phyloP scores from a whole-genome alignment of 2,329 filamentous ascomycete species.

The Scleromitrula shiraiana region DNA sequence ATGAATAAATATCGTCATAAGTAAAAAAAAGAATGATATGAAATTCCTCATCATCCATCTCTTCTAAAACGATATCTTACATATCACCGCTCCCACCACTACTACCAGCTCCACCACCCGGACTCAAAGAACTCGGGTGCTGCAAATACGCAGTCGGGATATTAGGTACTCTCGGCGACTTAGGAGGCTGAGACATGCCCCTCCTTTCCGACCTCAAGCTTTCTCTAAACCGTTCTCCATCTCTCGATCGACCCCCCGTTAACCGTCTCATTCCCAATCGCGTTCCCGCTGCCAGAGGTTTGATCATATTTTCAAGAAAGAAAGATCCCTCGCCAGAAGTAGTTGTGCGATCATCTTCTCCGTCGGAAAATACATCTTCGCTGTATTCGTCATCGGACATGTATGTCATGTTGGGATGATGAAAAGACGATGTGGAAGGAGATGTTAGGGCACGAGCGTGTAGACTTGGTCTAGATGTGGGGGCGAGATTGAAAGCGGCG shows the following conservation, averaged over 20 bases:
- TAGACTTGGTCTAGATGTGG: conserved; percentile 53
- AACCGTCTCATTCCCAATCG: conserved; percentile 52
- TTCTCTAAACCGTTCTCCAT: conserved; percentile 28
- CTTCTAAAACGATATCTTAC: too few species aligned
- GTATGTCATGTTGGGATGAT: conserved; percentile 51
- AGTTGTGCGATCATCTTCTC: conserved; percentile 46
- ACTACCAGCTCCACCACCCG: not conserved
- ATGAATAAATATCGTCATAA: too few species aligned
- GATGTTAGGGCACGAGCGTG: conserved; percentile 82
- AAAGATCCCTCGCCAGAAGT: conserved; percentile 35
- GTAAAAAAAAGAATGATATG: too few species aligned
- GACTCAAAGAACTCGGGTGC: conserved; percentile 18
- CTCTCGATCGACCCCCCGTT: conserved; percentile 43
- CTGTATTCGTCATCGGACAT: conserved; percentile 69
- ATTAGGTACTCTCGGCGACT: conserved; percentile 28
- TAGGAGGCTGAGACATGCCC: conserved; percentile 24
- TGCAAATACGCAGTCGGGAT: conserved; percentile 27
- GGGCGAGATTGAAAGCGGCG: conserved; percentile 44
- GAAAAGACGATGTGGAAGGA: conserved; percentile 53
- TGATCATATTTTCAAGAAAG: conserved; percentile 54
- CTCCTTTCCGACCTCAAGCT: conserved; percentile 24
- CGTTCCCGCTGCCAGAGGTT: conserved; percentile 48
- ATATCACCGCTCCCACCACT: not conserved
- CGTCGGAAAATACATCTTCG: conserved; percentile 73
- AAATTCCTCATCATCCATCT: too few species aligned